These are phyloP conservation scores for Candida manassasensis DNA, from an alignment of 805 yeast species.

Conservation along the genomic window DNA sequence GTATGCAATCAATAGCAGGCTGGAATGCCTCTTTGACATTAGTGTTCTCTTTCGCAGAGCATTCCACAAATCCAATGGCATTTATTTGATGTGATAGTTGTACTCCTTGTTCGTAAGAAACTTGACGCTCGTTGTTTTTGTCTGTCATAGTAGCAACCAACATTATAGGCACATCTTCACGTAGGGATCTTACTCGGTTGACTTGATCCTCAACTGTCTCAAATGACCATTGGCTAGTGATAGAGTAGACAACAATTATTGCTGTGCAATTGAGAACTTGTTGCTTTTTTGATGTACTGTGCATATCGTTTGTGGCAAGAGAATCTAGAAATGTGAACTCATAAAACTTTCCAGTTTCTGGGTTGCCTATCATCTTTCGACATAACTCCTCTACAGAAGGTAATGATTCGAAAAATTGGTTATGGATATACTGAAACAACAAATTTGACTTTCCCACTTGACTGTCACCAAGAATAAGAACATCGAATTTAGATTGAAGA, in stretches of 20 bases:
- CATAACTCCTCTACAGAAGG: slow-evolving; percentile 25
- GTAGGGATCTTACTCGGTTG: slow-evolving; percentile 18
- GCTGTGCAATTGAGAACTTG: slow-evolving; percentile 28
- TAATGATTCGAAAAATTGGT: slow-evolving; percentile 14
- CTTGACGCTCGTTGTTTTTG: slow-evolving; percentile 20
- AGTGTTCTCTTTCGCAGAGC: slow-evolving; percentile 17
- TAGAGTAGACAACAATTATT: slow-evolving; percentile 28
- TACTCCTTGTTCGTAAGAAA: slow-evolving; percentile 24
- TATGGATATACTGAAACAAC: slow-evolving; percentile 20
- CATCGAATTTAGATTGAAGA: slow-evolving; percentile 17
- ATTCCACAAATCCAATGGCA: slow-evolving; percentile 27
- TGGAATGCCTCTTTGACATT: slow-evolving; percentile 25
- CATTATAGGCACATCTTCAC: slow-evolving; percentile 21
- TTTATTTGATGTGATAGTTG: slow-evolving; percentile 22
- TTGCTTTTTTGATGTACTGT: slow-evolving; percentile 20
- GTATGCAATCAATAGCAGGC: slow-evolving; percentile 15
- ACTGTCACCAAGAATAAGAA: slow-evolving; percentile 25
- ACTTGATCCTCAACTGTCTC: slow-evolving; percentile 24
- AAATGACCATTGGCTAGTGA: slow-evolving; percentile 23
- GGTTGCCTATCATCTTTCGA: slow-evolving; percentile 12
- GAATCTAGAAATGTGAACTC: slow-evolving; percentile 33
- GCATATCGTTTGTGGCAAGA: slow-evolving; percentile 19
- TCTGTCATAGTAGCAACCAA: slow-evolving; percentile 31
- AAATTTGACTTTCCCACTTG: slow-evolving; percentile 24
- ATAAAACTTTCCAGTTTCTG: slow-evolving; percentile 12